phyloP scores from a whole-genome alignment of 2,329 filamentous ascomycete species.

The Aureobasidium musti region DNA sequence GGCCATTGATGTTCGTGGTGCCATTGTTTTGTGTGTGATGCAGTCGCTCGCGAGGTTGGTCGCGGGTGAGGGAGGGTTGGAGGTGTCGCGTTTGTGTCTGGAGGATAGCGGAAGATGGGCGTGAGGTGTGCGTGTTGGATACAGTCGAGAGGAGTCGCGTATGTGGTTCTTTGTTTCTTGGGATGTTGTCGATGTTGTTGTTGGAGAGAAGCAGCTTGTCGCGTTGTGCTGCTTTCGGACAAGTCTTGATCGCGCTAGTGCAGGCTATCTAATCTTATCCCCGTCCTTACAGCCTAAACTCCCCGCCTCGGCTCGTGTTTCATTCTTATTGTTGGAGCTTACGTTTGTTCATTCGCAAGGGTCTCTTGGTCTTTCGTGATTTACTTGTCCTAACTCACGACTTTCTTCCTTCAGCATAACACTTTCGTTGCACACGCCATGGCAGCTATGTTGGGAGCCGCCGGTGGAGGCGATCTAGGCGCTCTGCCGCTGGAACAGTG shows the following conservation, averaged over 20 bases:
- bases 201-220: background rate
- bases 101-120: too few species aligned
- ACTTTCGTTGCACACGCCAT: slow-evolving; percentile 39
- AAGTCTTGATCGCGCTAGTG: background rate
- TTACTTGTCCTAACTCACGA: background rate
- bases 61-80: background rate
- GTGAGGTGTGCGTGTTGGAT: too few species aligned
- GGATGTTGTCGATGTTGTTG: background rate
- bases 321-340: slow-evolving; percentile 1
- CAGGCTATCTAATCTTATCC: slow-evolving; percentile 21
- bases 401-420: background rate
- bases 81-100: too few species aligned
- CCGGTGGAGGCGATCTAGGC: slow-evolving; percentile 46
- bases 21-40: background rate
- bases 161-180: background rate
- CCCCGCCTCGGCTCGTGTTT: slow-evolving; percentile 3
- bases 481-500: slow-evolving; percentile 87
- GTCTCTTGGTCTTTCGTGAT: background rate
- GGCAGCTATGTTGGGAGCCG: slow-evolving; percentile 50
- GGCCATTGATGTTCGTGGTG: slow-evolving; percentile 13
- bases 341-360: slow-evolving; percentile 5
- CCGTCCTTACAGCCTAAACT: background rate
- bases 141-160: too few species aligned
- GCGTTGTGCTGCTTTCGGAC: slow-evolving; percentile 7
- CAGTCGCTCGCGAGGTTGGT: background rate